Conservation (phyloP, 148 eudicot species). For the Rhododendron ovatum region DNA sequence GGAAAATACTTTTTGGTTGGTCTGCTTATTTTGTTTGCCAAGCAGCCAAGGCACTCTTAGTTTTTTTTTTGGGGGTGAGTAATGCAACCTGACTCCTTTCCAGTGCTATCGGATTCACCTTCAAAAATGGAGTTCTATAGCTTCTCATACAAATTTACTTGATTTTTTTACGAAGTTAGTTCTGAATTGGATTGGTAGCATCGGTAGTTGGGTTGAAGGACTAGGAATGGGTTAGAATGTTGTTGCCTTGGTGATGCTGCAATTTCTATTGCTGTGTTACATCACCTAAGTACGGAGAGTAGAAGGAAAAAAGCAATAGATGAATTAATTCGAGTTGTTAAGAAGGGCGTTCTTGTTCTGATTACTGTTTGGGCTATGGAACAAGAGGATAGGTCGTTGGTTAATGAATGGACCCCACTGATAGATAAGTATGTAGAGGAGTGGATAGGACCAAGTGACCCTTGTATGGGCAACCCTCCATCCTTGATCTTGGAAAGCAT, state of each 20-base stretch:
- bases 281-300: conserved; percentile 76
- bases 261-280: conserved; percentile 92
- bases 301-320: conserved; percentile 84
- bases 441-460: conserved; percentile 89
- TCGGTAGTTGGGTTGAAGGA: too few species aligned
- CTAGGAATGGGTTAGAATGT: too few species aligned
- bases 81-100: too few species aligned
- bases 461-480: conserved; percentile 50
- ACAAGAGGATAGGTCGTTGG: conserved; percentile 71
- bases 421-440: conserved; percentile 68
- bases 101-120: too few species aligned
- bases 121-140: too few species aligned
- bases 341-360: conserved; percentile 68
- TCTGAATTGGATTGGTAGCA: too few species aligned
- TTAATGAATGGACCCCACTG: conserved; percentile 92
- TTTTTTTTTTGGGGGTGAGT: too few species aligned
- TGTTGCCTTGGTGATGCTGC: conserved; percentile 63
- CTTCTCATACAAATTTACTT: too few species aligned
- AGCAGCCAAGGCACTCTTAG: too few species aligned
- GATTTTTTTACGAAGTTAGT: too few species aligned
- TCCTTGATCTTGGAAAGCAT: conserved; percentile 59
- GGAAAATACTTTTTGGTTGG: too few species aligned
- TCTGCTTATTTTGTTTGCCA: too few species aligned
- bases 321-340: conserved; percentile 88
- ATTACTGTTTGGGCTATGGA: conserved; percentile 98